phyloP scores from a whole-genome alignment of 495 filamentous ascomycete species.

The Daldinia childiae region DNA sequence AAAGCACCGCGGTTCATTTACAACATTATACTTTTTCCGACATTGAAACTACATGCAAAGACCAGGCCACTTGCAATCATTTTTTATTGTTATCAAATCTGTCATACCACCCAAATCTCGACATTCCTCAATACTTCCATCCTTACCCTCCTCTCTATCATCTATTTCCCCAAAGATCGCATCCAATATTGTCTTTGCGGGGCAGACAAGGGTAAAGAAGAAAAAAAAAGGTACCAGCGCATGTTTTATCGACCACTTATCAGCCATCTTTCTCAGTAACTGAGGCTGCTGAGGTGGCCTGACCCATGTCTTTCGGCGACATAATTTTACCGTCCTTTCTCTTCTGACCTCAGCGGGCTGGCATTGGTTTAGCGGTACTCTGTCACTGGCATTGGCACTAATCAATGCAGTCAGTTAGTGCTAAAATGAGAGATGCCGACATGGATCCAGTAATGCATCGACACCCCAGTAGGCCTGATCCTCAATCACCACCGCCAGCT shows the following conservation, averaged over 20 bases:
- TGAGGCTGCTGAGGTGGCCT: conserved; percentile 50
- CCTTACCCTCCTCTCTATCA: background rate
- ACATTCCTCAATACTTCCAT: background rate
- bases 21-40: conserved; percentile 11
- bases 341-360: conserved; percentile 23
- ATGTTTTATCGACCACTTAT: conserved; percentile 27
- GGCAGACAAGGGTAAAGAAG: conserved; percentile 22
- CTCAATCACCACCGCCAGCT: conserved; percentile 33
- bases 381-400: conserved; percentile 31
- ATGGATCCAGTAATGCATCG: conserved; percentile 40
- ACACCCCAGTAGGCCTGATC: conserved; percentile 36
- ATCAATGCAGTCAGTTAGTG: conserved; percentile 18
- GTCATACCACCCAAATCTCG: conserved; percentile 12
- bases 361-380: conserved; percentile 29
- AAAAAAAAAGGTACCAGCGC: conserved; percentile 22
- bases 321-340: conserved; percentile 45
- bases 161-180: conserved; percentile 3
- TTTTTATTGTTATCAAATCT: background rate
- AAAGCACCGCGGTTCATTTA: conserved; percentile 15
- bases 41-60: conserved; percentile 10
- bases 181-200: conserved; percentile 30
- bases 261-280: conserved; percentile 16
- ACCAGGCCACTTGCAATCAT: background rate
- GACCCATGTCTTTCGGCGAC: conserved; percentile 45
- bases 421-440: conserved; percentile 46